These are phyloP conservation scores for Cutaneotrichosporon cutaneum DNA, from an alignment of 1,284 basidiomycete species.

Conservation along the genomic window DNA sequence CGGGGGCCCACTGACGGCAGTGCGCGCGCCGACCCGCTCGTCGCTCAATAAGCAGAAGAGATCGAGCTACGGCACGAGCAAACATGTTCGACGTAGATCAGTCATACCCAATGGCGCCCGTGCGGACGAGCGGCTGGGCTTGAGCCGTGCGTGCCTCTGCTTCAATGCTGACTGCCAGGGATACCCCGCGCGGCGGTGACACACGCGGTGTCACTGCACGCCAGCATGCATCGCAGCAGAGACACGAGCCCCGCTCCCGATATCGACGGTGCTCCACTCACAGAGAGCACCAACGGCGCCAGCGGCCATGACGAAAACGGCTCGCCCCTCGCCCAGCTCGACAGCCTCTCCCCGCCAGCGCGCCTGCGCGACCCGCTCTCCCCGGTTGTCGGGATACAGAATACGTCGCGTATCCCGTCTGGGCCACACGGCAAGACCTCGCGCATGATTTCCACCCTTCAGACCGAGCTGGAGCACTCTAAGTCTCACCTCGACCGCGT, in stretches of 20 bases:
- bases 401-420: constrained; percentile 2
- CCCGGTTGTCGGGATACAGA: neutral
- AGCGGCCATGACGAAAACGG: neutral
- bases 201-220: constrained; percentile 37
- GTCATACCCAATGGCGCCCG: constrained; percentile 25
- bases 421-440: constrained; percentile 37
- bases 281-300: neutral
- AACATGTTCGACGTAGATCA: constrained; percentile 3
- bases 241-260: neutral
- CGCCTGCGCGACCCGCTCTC: constrained; percentile 1
- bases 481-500: constrained; percentile 43
- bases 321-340: constrained; percentile 5
- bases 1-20: constrained; percentile 6
- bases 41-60: constrained; percentile 13
- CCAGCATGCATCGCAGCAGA: neutral
- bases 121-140: constrained; percentile 27
- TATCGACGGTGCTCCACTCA: neutral
- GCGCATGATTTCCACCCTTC: constrained; percentile 46
- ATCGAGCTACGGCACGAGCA: neutral
- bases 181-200: constrained; percentile 45
- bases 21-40: constrained; percentile 21
- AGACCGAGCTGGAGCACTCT: constrained; percentile 41
- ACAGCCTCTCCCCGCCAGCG: constrained; percentile 2
- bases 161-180: constrained; percentile 21
- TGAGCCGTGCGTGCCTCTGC: constrained; percentile 34